Evolutionary conservation across 208 protist species (phyloP), one percentile per base, ranked within the genome.

Genomic region (Herpetomonas samuelpessoai): DNA sequence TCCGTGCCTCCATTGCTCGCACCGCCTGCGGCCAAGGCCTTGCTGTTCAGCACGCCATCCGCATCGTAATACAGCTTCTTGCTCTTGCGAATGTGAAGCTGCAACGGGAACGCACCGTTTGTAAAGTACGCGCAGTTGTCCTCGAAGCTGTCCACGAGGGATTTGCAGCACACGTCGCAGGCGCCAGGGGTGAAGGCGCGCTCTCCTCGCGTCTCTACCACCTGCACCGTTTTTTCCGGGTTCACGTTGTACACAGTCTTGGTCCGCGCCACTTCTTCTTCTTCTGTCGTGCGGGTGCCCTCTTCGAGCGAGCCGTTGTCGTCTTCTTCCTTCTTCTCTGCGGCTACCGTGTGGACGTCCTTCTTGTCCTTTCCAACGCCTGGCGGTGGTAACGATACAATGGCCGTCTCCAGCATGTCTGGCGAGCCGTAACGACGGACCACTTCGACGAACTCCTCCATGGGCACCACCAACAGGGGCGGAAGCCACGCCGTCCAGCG

Each of bases 21-120:
- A 18, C 35, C 46, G 56, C 52, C 49, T 3, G 14, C 25, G 16
- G 26, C 26, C 19, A 4, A 21, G 28, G 49, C 14, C 41, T 54
- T 47, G 48, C 44, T 60, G 57, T 71, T 50, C n/a, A 66, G 65
- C 2, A 54, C 53, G 21, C 22, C 26, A 10, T 49, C 46, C 4
- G 83, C 78, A 56, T 93, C 83, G 59, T 93, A 91, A 60, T 80
- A 89, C 27, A 79, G 55, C 50, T 76, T 81, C 55, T 87, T 87
- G 56, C 83, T 93, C 30, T 81, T 79, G 44, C 69, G 74, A 29
- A 93, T 60, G 71, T 91, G 87, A 21, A 93, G 69, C 25, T 75
- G 67, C 27, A 93, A 57, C 60, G 69, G 65, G 10, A 93, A 62
- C 30, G 66, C 68, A 18, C 87, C 87, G 41, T 79, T 71, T 3